These are phyloP conservation scores for Aspergillus saccharolyticus DNA, from an alignment of 495 filamentous ascomycete genomes.

Conservation along the genomic window DNA sequence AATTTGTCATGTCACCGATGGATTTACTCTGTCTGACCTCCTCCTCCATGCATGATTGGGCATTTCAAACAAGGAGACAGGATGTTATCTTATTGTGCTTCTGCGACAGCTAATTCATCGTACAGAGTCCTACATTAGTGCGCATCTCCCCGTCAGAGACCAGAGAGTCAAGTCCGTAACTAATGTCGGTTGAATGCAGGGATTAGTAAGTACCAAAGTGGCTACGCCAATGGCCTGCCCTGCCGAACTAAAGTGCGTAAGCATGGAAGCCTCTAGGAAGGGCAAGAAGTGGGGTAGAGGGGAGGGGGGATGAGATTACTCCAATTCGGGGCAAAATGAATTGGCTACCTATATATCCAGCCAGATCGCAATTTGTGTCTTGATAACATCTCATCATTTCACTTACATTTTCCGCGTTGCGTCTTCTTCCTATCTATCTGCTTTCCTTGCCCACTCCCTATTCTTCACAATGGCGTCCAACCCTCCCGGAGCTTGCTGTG, in stretches of 20 bases:
- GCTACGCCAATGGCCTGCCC: not conserved
- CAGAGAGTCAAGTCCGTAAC: not conserved
- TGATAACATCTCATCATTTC: not conserved
- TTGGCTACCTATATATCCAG: conserved; percentile 1
- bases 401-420: not conserved
- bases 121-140: not conserved
- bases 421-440: not conserved
- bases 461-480: conserved; percentile 51
- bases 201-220: not conserved
- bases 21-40: not conserved
- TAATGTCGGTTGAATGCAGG: not conserved
- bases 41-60: not conserved
- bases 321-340: not conserved
- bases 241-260: not conserved
- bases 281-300: not conserved
- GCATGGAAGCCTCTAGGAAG: not conserved
- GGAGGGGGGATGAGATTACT: not conserved
- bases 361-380: not conserved
- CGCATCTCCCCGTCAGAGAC: not conserved
- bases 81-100: not conserved
- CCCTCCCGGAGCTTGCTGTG: conserved; percentile 53
- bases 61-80: not conserved
- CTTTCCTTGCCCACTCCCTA: not conserved
- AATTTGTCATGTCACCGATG: not conserved
- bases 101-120: not conserved